These are phyloP conservation scores for Ceratocystis harringtonii DNA, from an alignment of 2,329 filamentous ascomycete genomes.

Conservation along the genomic window DNA sequence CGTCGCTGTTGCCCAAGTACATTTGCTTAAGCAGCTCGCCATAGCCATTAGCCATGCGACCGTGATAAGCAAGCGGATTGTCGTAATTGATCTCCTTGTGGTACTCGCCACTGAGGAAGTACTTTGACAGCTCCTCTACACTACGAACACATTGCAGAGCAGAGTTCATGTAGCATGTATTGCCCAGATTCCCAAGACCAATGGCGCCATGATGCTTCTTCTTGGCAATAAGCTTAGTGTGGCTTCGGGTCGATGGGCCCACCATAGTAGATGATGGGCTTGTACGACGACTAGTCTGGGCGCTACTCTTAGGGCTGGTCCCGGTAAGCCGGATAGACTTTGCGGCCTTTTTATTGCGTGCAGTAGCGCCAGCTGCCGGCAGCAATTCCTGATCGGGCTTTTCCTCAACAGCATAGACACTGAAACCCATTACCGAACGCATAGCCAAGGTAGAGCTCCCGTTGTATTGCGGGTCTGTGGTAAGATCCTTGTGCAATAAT, in stretches of 20 bases:
- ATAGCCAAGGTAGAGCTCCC: conserved; percentile 51
- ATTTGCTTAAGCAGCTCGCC: conserved; percentile 61
- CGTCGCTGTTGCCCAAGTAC: conserved; percentile 54
- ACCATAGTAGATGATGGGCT: conserved; percentile 36
- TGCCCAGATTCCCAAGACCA: conserved; percentile 79
- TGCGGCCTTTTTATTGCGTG: background rate
- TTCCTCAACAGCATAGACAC: conserved; percentile 75
- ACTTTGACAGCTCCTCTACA: conserved; percentile 83
- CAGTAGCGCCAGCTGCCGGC: conserved; percentile 4
- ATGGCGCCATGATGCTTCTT: conserved; percentile 61
- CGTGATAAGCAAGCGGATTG: conserved; percentile 75
- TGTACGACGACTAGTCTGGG: conserved; percentile 44
- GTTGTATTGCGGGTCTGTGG: conserved; percentile 61
- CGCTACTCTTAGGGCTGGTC: conserved; percentile 8
- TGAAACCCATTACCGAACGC: conserved; percentile 54
- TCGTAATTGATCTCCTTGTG: conserved; percentile 66
- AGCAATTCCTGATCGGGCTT: background rate
- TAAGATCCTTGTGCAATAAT: conserved; percentile 41
- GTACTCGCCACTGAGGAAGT: conserved; percentile 66
- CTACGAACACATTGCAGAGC: conserved; percentile 88
- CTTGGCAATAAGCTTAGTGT: conserved; percentile 51
- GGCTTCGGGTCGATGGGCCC: conserved; percentile 53
- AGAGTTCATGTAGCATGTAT: conserved; percentile 99
- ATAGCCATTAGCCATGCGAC: conserved; percentile 76
- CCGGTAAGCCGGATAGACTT: conserved; percentile 6